Conservation (phyloP, 176 grass and related monocot genomes). For the Eleusine indica region DNA sequence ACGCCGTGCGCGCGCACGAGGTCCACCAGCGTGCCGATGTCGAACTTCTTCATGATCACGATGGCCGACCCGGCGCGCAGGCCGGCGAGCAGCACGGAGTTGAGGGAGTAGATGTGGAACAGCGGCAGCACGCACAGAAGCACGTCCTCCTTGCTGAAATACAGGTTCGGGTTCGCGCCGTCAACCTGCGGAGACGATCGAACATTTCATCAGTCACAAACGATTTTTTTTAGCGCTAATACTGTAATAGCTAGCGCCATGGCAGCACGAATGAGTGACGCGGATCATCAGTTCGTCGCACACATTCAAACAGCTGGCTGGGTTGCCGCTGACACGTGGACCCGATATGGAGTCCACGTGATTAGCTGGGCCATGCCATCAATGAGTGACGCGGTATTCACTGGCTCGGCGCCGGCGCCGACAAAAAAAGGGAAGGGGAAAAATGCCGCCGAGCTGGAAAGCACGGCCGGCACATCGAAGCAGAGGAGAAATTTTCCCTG, state of each 20-base stretch:
- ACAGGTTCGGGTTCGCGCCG: constrained; percentile 84
- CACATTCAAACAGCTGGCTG: neutral
- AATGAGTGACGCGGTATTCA: neutral
- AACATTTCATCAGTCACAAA: neutral
- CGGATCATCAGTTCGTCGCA: neutral
- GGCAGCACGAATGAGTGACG: constrained; percentile 29
- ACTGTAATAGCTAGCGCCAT: neutral
- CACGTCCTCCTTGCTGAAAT: constrained; percentile 63
- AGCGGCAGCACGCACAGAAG: constrained; percentile 85
- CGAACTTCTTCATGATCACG: constrained; percentile 86
- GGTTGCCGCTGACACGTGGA: constrained; percentile 12
- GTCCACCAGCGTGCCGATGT: constrained; percentile 66
- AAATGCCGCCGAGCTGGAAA: constrained; percentile 3
- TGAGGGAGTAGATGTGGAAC: constrained; percentile 99
- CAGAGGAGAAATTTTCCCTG: neutral
- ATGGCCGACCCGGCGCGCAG: constrained; percentile 72
- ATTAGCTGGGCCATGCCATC: neutral
- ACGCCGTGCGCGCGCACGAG: constrained; percentile 68
- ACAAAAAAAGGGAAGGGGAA: neutral
- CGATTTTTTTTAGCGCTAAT: neutral
- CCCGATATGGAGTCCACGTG: neutral
- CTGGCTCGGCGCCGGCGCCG: constrained; percentile 51
- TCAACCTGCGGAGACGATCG: constrained; percentile 36
- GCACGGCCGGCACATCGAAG: neutral
- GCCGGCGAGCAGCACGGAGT: constrained; percentile 84